phyloP scores from a whole-genome alignment of 495 filamentous ascomycete genomes.

The Sphaerosporella brunnea region DNA sequence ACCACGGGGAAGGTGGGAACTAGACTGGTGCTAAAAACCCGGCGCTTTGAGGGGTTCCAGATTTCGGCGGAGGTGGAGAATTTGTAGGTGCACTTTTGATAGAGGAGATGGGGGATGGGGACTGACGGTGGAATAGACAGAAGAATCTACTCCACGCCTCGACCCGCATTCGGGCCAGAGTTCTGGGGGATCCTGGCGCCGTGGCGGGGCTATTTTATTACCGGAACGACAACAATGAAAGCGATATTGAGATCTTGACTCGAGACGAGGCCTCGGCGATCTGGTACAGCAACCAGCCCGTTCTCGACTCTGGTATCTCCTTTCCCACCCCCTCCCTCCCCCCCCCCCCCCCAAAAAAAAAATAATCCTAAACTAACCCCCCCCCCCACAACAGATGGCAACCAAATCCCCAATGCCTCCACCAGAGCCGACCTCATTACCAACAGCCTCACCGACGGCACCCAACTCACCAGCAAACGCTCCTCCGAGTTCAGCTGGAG shows the following conservation, averaged over 20 bases:
- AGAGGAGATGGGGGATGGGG: neutral
- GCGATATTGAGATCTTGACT: slow-evolving; percentile 61
- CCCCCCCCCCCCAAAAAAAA: too few species aligned
- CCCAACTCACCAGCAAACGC: neutral
- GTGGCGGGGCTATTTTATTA: slow-evolving; percentile 60
- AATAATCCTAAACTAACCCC: neutral
- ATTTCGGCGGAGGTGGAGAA: slow-evolving; percentile 15
- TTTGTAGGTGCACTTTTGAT: slow-evolving; percentile 7
- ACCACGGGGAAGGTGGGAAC: too few species aligned
- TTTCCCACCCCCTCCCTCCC: neutral
- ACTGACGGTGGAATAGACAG: slow-evolving; percentile 2
- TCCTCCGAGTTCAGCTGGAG: slow-evolving; percentile 11
- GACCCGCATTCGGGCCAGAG: slow-evolving; percentile 40
- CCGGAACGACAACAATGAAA: slow-evolving; percentile 44
- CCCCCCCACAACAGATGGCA: slow-evolving; percentile 27
- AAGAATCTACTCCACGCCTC: slow-evolving; percentile 23
- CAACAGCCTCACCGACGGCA: slow-evolving; percentile 5
- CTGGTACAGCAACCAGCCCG: slow-evolving; percentile 62
- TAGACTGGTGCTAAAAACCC: slow-evolving; percentile 17
- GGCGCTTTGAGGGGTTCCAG: slow-evolving; percentile 14
- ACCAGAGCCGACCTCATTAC: slow-evolving; percentile 15
- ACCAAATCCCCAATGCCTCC: slow-evolving; percentile 31
- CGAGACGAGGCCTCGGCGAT: slow-evolving; percentile 36
- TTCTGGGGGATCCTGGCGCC: slow-evolving; percentile 38
- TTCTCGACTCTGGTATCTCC: slow-evolving; percentile 14